Evolutionary conservation across 2,329 filamentous ascomycete genomes (phyloP), one percentile per base, ranked within the genome.

Genomic region (Albophoma yamanashiensis): DNA sequence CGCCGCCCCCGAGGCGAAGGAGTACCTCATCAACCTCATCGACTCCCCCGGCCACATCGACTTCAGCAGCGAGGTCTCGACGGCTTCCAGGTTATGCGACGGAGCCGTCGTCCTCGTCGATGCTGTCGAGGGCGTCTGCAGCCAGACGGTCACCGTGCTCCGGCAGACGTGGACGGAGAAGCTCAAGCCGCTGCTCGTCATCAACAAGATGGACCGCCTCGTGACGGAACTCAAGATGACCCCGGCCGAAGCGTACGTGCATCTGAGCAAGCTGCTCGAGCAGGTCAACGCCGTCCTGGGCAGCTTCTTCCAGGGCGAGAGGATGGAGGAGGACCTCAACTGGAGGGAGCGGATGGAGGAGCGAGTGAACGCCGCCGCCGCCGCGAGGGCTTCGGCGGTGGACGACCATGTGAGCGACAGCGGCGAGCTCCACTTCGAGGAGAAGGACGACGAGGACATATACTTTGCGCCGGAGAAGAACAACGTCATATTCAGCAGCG

Each of bases 381-480:
- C 84, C 1, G 82, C 84, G 17, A 89, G 85, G 68, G 84, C 85
- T 60, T 70, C 70, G 42, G 71, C 68, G 50, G 68, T 64, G 56
- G 77, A 76, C 36, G 80, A 82, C 57, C 75, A 82, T 58, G 76
- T 79, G 53, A 79, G 76, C 59, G 79, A 82, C 6, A 74, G 76
- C n/a, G 82, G 84, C 4, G 85, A 87, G 20, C 71, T 85, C 6
- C 82, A 87, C 60, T 99, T 91, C 67, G 88, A 97, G 72, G 94
- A 97, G 71, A 86, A 87, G 66, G 92, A 97, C 68, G 94, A 99
- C 69, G 92, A 97, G 72, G 92, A 97, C 72, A 87, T 99, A 34
- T 99, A 99, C 73, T 99, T 99, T 75, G 91, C 94, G 0, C 94
- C 94, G 0, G 94, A 99, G 71, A 96, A 93, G 75, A 97, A 97